Evolutionary conservation across 352 stramenopile species (phyloP), one percentile per base, ranked within the genome.

Genomic region (Phytopythium litorale): DNA sequence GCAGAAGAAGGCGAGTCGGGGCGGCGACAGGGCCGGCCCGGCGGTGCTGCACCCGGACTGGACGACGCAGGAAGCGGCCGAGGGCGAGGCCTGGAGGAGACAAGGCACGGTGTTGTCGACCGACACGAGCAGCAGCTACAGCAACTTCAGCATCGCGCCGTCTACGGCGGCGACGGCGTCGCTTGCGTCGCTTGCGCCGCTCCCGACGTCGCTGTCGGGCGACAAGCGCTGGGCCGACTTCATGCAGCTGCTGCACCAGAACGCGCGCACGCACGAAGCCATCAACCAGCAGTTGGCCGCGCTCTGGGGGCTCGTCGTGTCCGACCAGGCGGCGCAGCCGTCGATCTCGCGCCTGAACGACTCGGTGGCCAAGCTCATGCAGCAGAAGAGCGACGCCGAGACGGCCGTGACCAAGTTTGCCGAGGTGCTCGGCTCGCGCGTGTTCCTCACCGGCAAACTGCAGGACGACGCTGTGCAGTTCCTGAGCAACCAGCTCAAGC

Each of bases 371-470:
- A 57, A 65, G 40, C 42, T 86, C 21, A 38, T 88, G 46, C 68
- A 73, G 48, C 74, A 82, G 57, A 81, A 84, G 61, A 73, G 70
- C n/a, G 70, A 73, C 54, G 59, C 58, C 11, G 76, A 79, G 42
- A 49, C 62, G n/a, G 64, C 69, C 15, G 64, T 84, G 49, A 60
- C 63, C 13, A 70, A 76, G 21, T 54, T 79, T 15, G 66, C 67
- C 0, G 68, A 79, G 30, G 72, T 76, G 21, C 18, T 79, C 35
- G 64, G 64, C 6, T 76, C 65, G 28, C 49, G 64, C 23, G 68
- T 68, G 54, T 70, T 78, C 68, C 69, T 75, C 25, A 63, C 64
- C 9, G 70, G 65, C 16, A 72, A 72, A 51, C 51, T 75, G 52
- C 46, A 40, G 6, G 70, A 75, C 40, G 70, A 78, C 16, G 63